Percentiles rank a stretch among this genome's conserved stretches.
These are phyloP conservation scores for Eucalyptus sp. DNA, from an alignment of 345 rosid species.

Conservation along the genomic window DNA sequence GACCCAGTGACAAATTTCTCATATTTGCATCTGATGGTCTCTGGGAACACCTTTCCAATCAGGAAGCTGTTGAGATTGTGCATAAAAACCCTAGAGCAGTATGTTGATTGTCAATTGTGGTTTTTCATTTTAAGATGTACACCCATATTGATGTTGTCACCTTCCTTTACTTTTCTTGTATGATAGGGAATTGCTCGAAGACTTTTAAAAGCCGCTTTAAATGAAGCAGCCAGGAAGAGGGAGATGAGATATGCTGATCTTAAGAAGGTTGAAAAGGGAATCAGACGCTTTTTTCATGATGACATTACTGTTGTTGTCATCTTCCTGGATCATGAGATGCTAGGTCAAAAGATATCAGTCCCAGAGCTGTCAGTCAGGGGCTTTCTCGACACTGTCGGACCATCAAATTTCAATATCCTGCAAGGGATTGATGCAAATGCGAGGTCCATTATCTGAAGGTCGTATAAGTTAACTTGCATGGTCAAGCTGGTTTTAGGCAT, in stretches of 20 bases:
- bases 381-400: constrained; percentile 45
- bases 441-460: constrained; percentile 2
- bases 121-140: background rate
- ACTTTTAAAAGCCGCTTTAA: constrained; percentile 62
- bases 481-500: background rate
- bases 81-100: constrained; percentile 56
- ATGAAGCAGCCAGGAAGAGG: constrained; percentile 59
- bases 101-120: constrained; percentile 7
- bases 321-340: constrained; percentile 56
- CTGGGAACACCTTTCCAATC: constrained; percentile 80
- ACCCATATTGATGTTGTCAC: background rate
- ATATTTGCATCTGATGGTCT: constrained; percentile 97
- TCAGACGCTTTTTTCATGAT: constrained; percentile 63
- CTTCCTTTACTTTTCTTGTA: background rate
- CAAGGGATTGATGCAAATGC: constrained; percentile 17
- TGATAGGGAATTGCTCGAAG: constrained; percentile 71
- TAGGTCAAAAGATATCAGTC: constrained; percentile 19
- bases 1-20: constrained; percentile 62
- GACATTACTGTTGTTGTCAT: constrained; percentile 85
- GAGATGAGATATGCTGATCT: constrained; percentile 60
- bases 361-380: constrained; percentile 66
- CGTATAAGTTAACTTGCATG: background rate
- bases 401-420: constrained; percentile 53
- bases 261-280: constrained; percentile 51
- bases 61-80: constrained; percentile 80